Evolutionary conservation across 192 early-diverging fungal species (phyloP), one percentile per base, ranked within the genome.

Genomic region (Backusella luteola): DNA sequence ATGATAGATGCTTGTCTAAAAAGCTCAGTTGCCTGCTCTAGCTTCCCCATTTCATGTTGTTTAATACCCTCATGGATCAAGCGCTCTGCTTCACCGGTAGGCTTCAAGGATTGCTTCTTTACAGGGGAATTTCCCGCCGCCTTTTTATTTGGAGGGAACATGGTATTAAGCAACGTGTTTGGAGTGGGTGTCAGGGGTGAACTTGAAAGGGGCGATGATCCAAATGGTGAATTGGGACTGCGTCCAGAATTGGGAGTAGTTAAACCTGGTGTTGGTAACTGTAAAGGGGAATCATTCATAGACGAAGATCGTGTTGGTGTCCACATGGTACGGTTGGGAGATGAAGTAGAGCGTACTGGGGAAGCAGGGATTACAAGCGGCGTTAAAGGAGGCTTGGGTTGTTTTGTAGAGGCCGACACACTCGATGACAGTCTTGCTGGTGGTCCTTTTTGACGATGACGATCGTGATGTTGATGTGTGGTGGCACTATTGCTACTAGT

Each of bases 21-120:
- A 70, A 91, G 89, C 36, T 85, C 84, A 0, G 92, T 91, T 1
- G 92, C 92, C 34, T 93, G 89, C 42, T 89, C 90, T n/a, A 94
- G 79, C 68, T 93, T 86, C 19, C 91, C 90, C 8, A 84, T 69
- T 73, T 94, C 93, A 78, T 94, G 93, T 38, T 84, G 90, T 19
- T 87, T 79, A 52, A 94, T 92, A 4, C 91, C 93, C 41, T 85
- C 80, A 79, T 90, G 88, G 35, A 94, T 86, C 67, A 83, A 86
- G 35, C 90, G 87, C 15, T 92, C 93, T 1, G 82, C 79, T 32
- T 87, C 85, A 6, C 44, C 66, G 0, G 52, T 67, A 17, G 66
- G 32, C 12, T 26, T 39, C 21, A 67, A n/a, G 2, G 71, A 52
- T 26, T 52, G 29, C n/a, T 76, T 76, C 32, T 76, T 76, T 3